Base-by-base conservation (phyloP, 805 yeast species). In the Yarrowia phangngaensis region DNA sequence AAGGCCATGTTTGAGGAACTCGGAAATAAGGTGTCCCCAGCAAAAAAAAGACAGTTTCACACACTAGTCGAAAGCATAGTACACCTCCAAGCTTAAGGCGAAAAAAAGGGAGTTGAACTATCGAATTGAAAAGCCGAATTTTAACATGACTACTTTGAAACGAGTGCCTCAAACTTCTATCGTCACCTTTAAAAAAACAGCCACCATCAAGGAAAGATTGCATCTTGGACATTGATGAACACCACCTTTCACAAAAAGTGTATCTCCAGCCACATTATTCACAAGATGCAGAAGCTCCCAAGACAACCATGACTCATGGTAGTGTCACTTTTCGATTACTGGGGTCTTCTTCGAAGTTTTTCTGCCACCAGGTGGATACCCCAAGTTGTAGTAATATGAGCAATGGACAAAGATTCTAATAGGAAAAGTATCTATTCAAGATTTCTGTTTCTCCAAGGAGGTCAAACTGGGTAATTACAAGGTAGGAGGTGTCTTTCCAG, bases 381-480 rank as follows among this genome's bases (percentile, higher is more conserved):
- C 35, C 8, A 87, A 87, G 59, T 49, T 57, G 2, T 89, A 79
- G 56, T 76, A 86, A 4, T 68, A 75, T 22, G 67, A 64, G 1
- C 85, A 89, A 56, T 90, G 92, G 65, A 58, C 63, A 19, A 82
- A 82, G 54, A 77, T 92, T 1, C 64, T 78, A 51, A 60, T 62
- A n/a, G 84, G 81, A 41, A 73, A 75, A 19, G 76, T 86, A 1
- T 73, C 82, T 0, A 67, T 87, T 11, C 82, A 80, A 53, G 97
- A 92, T 61, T 87, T 88, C 60, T 82, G 95, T 58, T 92, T 92
- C 68, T 89, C 95, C 2, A 85, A 84, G 59, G 95, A 84, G 57
- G 97, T 92, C 3, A 73, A 82, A 50, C 67, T 87, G 35, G 97
- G 97, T 0, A 72, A 82, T 0, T 92, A 92, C 62, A 84, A 84